Evolutionary conservation across 2,329 filamentous ascomycete species (phyloP).

Genomic region (Penicillium sp.): DNA sequence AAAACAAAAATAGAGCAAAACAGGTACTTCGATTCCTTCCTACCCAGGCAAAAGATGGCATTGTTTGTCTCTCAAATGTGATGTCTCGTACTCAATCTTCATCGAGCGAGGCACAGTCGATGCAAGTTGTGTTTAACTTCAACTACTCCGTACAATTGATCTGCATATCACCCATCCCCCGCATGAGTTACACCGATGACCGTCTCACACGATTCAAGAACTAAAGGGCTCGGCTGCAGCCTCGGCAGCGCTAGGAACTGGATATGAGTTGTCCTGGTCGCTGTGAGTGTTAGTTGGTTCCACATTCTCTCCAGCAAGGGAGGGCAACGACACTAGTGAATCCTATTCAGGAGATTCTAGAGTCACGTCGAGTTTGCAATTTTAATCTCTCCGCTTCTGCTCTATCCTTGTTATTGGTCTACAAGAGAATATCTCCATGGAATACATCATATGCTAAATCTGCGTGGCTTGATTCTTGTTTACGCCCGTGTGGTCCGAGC

Average conservation of each 20-base stretch:
- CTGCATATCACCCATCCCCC: conserved; percentile 1
- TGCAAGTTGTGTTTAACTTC: background rate
- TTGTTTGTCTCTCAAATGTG: conserved; percentile 20
- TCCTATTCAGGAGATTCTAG: background rate
- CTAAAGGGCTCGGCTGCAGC: background rate
- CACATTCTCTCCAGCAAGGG: conserved; percentile 14
- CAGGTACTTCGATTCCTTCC: background rate
- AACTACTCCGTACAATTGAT: background rate
- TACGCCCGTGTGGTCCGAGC: conserved; percentile 3
- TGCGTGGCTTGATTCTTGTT: conserved; percentile 10
- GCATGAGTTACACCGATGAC: conserved; percentile 2
- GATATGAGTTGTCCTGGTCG: conserved; percentile 1
- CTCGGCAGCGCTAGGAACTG: conserved; percentile 1
- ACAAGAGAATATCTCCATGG: background rate
- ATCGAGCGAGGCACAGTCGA: conserved; percentile 4
- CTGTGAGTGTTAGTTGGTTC: conserved; percentile 4
- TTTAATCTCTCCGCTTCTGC: background rate
- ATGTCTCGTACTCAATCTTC: conserved; percentile 19
- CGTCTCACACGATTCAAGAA: background rate
- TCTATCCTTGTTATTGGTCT: background rate
- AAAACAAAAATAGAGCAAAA: conserved; percentile 6
- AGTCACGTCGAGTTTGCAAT: background rate
- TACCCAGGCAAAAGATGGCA: background rate
- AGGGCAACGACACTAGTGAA: conserved; percentile 5
- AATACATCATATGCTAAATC: conserved; percentile 2